Conservation (phyloP, 495 filamentous ascomycete genomes). For the Massariosphaeria phaeospora region DNA sequence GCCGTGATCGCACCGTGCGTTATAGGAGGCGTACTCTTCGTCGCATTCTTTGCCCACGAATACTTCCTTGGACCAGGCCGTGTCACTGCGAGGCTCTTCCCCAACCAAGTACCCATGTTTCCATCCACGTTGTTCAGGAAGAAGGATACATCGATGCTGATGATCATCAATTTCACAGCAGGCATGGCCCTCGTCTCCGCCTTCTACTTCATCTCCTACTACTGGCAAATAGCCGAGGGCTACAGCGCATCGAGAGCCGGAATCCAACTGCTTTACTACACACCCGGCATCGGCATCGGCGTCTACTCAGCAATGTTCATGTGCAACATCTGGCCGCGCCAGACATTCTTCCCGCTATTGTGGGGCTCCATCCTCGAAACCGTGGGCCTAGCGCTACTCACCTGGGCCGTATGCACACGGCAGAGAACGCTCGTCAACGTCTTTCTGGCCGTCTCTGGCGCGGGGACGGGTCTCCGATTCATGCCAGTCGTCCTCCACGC, state of each 20-base stretch:
- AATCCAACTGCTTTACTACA: slow-evolving; percentile 48
- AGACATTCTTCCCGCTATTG: slow-evolving; percentile 51
- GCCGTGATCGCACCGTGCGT: slow-evolving; percentile 52
- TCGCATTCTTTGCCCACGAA: slow-evolving; percentile 51
- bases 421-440: slow-evolving; percentile 48
- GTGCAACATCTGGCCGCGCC: slow-evolving; percentile 52
- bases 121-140: slow-evolving; percentile 49
- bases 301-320: slow-evolving; percentile 51
- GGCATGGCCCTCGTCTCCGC: slow-evolving; percentile 49
- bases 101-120: slow-evolving; percentile 52
- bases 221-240: slow-evolving; percentile 52
- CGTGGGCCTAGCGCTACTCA: slow-evolving; percentile 46
- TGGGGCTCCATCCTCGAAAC: slow-evolving; percentile 48
- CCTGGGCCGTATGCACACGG: slow-evolving; percentile 45
- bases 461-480: slow-evolving; percentile 49
- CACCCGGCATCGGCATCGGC: slow-evolving; percentile 48
- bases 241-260: slow-evolving; percentile 48
- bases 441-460: slow-evolving; percentile 57
- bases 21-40: slow-evolving; percentile 46
- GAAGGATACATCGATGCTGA: slow-evolving; percentile 50
- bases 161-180: slow-evolving; percentile 50
- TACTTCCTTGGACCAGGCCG: slow-evolving; percentile 50
- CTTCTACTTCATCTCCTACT: slow-evolving; percentile 59
- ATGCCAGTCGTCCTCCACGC: slow-evolving; percentile 52
- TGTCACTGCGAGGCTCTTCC: slow-evolving; percentile 43